phyloP scores from a whole-genome alignment of 2,329 filamentous ascomycete genomes.

The Arthroderma sp. region DNA sequence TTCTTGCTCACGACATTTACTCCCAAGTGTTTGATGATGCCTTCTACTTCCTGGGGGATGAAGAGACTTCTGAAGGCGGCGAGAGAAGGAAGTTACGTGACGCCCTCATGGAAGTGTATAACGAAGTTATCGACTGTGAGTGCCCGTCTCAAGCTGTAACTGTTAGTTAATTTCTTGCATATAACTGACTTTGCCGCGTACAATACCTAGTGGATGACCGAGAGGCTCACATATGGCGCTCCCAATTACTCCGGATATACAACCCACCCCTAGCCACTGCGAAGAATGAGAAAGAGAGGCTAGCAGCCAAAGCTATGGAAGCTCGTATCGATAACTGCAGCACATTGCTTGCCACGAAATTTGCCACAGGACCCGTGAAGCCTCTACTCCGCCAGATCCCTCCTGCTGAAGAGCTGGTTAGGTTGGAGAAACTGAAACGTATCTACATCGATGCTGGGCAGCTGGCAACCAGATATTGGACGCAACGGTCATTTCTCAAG shows the following conservation, averaged over 20 bases:
- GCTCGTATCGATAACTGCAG: constrained; percentile 1
- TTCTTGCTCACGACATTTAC: constrained; percentile 1
- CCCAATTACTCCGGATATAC: constrained; percentile 12
- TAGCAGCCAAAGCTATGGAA: constrained; percentile 1
- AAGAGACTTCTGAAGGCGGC: too few species aligned
- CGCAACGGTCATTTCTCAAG: constrained; percentile 10
- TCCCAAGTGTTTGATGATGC: constrained; percentile 3
- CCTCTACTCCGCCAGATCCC: neutral
- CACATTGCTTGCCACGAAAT: constrained; percentile 1
- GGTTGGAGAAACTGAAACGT: neutral
- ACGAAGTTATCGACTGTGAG: too few species aligned
- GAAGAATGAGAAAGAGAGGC: neutral
- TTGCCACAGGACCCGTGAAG: neutral
- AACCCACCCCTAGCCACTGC: constrained; percentile 1
- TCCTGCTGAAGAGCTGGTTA: neutral
- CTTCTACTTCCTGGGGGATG: constrained; percentile 2
- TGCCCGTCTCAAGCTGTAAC: too few species aligned
- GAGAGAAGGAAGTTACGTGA: too few species aligned
- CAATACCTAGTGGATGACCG: constrained; percentile 7
- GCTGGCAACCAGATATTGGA: constrained; percentile 12
- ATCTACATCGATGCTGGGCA: constrained; percentile 9
- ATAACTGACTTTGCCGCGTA: too few species aligned
- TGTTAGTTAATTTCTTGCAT: too few species aligned
- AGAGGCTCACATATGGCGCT: constrained; percentile 14
- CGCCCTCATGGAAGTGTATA: too few species aligned